Evolutionary conservation across 768 basidiomycete species (phyloP).

Genomic region (Exsudoporus frostii): DNA sequence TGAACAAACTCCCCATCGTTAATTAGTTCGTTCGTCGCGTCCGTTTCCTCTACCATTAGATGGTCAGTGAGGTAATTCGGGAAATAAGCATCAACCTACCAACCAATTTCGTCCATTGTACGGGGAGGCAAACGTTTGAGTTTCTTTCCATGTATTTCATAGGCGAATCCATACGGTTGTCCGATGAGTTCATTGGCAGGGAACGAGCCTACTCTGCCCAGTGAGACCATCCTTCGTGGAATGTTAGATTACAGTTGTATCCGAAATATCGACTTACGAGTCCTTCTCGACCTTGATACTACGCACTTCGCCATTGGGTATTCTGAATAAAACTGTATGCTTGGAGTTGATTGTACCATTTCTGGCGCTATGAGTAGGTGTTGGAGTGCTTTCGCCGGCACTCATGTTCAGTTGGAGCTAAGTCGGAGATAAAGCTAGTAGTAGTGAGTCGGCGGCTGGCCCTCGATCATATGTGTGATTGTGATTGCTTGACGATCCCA

Average conservation of each 20-base stretch:
- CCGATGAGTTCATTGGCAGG: conserved; percentile 71
- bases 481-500: background rate
- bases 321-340: conserved; percentile 71
- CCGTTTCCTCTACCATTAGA: conserved; percentile 76
- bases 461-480: no score
- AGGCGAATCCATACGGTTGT: conserved; percentile 83
- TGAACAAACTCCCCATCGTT: conserved; percentile 84
- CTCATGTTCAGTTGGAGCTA: conserved; percentile 15
- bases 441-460: background rate
- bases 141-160: conserved; percentile 77
- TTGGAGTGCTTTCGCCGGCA: conserved; percentile 5
- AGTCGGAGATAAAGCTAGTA: background rate
- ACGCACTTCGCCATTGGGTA: conserved; percentile 80
- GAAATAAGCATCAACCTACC: conserved; percentile 6
- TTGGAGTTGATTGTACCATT: conserved; percentile 53
- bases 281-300: conserved; percentile 70
- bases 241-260: background rate
- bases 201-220: conserved; percentile 89
- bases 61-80: conserved; percentile 1
- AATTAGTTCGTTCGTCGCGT: conserved; percentile 95
- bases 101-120: conserved; percentile 78
- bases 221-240: conserved; percentile 53
- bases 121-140: conserved; percentile 60
- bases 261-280: conserved; percentile 46
- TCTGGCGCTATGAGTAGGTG: conserved; percentile 10